These are phyloP conservation scores for Rhododendron kiyosumense DNA, from an alignment of 148 eudicot species.

Conservation along the genomic window DNA sequence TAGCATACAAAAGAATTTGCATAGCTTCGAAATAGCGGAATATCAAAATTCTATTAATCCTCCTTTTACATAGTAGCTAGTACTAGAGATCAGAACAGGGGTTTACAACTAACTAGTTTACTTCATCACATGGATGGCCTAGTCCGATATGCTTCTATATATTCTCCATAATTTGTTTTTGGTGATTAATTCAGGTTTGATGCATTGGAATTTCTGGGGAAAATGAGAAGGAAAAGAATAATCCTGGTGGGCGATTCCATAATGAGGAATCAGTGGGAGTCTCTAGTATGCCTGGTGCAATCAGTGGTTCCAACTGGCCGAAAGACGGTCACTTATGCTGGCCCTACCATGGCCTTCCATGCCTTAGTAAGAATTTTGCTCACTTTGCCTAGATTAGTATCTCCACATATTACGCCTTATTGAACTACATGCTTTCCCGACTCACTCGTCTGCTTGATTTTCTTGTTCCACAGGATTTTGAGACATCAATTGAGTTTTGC, in stretches of 20 bases:
- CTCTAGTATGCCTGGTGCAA: slow-evolving; percentile 77
- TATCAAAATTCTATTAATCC: no score
- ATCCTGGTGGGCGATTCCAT: slow-evolving; percentile 90
- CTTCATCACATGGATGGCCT: neutral
- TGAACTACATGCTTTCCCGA: neutral
- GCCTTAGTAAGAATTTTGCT: slow-evolving; percentile 39
- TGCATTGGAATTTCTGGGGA: slow-evolving; percentile 70
- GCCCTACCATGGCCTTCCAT: slow-evolving; percentile 75
- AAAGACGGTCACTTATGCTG: slow-evolving; percentile 55
- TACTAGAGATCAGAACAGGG: neutral
- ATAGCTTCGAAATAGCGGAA: no score
- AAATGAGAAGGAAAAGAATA: slow-evolving; percentile 76
- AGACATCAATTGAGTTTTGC: slow-evolving; percentile 62
- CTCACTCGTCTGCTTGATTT: neutral
- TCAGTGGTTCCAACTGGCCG: slow-evolving; percentile 62
- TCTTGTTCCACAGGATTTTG: slow-evolving; percentile 49
- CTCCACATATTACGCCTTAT: neutral
- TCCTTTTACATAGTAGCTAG: neutral
- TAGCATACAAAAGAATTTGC: no score
- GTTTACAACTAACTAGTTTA: neutral
- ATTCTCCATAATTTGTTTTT: neutral
- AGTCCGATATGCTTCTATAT: neutral
- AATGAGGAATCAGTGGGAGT: slow-evolving; percentile 95
- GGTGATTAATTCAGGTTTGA: slow-evolving; percentile 49
- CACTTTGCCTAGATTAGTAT: neutral